Evolutionary conservation across 768 basidiomycete species (phyloP).

Genomic region (Lactifluus subvellereus): DNA sequence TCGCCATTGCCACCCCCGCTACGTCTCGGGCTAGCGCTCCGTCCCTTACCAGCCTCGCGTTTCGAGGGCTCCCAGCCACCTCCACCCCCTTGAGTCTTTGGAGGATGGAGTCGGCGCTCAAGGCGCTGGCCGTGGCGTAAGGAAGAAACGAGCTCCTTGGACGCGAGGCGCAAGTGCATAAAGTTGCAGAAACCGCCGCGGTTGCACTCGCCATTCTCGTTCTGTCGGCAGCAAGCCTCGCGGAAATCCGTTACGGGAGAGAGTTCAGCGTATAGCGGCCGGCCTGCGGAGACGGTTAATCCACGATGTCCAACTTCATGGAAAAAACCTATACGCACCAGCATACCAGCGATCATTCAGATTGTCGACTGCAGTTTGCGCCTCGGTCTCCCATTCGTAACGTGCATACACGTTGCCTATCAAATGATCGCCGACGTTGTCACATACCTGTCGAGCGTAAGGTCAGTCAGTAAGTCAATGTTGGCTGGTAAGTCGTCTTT

Average conservation of each 20-base stretch:
- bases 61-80: constrained; percentile 83
- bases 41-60: constrained; percentile 55
- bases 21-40: constrained; percentile 71
- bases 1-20: constrained; percentile 58
- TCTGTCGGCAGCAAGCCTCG: constrained; percentile 97
- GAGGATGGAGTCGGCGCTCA: constrained; percentile 70
- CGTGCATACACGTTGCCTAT: constrained; percentile 98
- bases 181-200: constrained; percentile 99
- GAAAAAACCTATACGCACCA: constrained; percentile 45
- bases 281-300: constrained; percentile 44
- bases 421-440: constrained; percentile 99
- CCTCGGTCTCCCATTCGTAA: constrained; percentile 98
- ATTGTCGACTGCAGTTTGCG: constrained; percentile 85
- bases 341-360: constrained; percentile 98
- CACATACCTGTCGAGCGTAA: constrained; percentile 62
- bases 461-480: not conserved
- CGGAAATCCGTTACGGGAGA: constrained; percentile 98
- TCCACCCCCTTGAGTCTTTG: constrained; percentile 54
- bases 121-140: constrained; percentile 78
- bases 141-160: constrained; percentile 73
- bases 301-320: not conserved
- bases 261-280: constrained; percentile 93
- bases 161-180: constrained; percentile 90
- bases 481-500: not conserved
- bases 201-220: constrained; percentile 97